Evolutionary conservation across 192 early-diverging fungal species (phyloP), one percentile per base, ranked within the genome.

Genomic region (Podila verticillata): DNA sequence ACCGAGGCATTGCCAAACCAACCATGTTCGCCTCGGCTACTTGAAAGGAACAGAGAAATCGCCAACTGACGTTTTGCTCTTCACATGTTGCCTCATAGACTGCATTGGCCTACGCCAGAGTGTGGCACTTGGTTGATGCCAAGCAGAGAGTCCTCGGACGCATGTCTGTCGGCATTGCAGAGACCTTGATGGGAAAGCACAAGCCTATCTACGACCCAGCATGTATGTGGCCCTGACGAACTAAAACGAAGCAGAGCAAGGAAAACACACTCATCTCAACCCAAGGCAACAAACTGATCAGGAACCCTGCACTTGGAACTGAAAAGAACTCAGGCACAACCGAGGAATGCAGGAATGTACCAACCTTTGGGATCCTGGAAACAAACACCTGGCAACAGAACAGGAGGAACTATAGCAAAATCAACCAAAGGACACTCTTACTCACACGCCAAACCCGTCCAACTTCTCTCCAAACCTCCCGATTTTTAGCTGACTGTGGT

Each of bases 181-280:
- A 93, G 48, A 96, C 96, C 22, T 89, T 99, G 47, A 93, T 96
- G 87, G 97, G 97, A 34, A 99, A 99, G 82, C 95, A 99, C 86
- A 97, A 97, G 90, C 96, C 96, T 28, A 93, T 93, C 54, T 96
- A 89, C 72, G 87, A 96, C 74, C 96, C 95, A 47, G 94, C 95
- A 57, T 86, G 92, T 95, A 87, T 51, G 78, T 73, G 3, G 51
- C 20, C 51, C 8, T 26, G 12, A 54, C 51, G 15, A 44, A 17
- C 39, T 44, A 44, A 44, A 44, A 15, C 7, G 13, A 2, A 44
- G 17, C 39, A 13, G 15, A 44, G 39, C 39, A 44, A 44, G 39
- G 39, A 44, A n/a, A 44, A 44, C 39, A 44, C 32, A 6, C 39
- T 15, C 39, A 15, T 44, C 17, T 44, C 39, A 15, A 44, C 39